These are phyloP conservation scores for Blastobotrys aristatus DNA, from an alignment of 1,139 yeast genomes.

Conservation along the genomic window DNA sequence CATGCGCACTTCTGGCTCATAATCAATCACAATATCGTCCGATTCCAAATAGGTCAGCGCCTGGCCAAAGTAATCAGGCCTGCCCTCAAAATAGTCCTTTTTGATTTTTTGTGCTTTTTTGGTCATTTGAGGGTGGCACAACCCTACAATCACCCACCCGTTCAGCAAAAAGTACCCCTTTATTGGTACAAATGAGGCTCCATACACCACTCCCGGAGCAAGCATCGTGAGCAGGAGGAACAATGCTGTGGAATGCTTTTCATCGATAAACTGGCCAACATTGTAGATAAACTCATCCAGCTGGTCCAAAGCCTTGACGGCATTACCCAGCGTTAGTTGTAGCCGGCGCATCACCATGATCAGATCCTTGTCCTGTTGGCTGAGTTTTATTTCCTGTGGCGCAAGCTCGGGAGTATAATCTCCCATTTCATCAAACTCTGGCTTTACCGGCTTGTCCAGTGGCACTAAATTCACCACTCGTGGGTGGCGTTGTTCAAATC, in stretches of 20 bases:
- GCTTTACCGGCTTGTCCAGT: slow-evolving; percentile 12
- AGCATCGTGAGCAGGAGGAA: slow-evolving; percentile 44
- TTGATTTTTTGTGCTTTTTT: slow-evolving; percentile 25
- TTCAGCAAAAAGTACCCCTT: slow-evolving; percentile 48
- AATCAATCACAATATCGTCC: slow-evolving; percentile 59
- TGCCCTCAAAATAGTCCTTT: slow-evolving; percentile 22
- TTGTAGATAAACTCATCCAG: slow-evolving; percentile 55
- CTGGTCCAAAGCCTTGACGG: slow-evolving; percentile 48
- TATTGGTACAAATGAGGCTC: slow-evolving; percentile 70
- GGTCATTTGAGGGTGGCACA: slow-evolving; percentile 54
- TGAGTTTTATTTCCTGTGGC: slow-evolving; percentile 5
- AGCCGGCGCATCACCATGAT: slow-evolving; percentile 55
- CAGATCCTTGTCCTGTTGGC: slow-evolving; percentile 21
- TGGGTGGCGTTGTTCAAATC: slow-evolving; percentile 64
- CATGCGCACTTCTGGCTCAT: slow-evolving; percentile 49
- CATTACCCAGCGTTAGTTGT: slow-evolving; percentile 56
- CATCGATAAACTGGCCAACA: slow-evolving; percentile 70
- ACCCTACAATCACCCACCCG: slow-evolving; percentile 50
- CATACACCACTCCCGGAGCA: slow-evolving; percentile 41
- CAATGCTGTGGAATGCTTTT: slow-evolving; percentile 54
- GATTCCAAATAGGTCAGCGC: slow-evolving; percentile 39
- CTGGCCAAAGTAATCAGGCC: slow-evolving; percentile 22
- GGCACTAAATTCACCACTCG: slow-evolving; percentile 12
- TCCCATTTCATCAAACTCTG: slow-evolving; percentile 17
- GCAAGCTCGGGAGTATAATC: slow-evolving; percentile 14